Evolutionary conservation across 1,284 basidiomycete genomes (phyloP).

Genomic region (Austroboletus niveus): DNA sequence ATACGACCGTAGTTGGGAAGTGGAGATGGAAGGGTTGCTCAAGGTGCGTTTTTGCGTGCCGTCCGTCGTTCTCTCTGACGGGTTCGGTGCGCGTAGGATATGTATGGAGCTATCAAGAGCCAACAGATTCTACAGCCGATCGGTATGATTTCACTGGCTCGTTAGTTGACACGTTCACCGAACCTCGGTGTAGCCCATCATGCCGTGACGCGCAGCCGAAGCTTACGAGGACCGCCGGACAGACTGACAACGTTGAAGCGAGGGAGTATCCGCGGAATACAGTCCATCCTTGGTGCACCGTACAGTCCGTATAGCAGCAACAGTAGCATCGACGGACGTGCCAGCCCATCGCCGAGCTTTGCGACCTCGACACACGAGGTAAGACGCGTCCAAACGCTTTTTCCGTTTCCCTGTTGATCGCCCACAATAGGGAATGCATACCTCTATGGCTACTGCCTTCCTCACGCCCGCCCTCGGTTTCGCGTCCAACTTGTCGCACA

Average conservation of each 20-base stretch:
- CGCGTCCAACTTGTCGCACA: slow-evolving; percentile 92
- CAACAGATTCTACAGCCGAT: slow-evolving; percentile 89
- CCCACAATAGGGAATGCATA: slow-evolving; percentile 40
- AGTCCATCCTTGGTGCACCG: slow-evolving; percentile 67
- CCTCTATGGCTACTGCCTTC: slow-evolving; percentile 53
- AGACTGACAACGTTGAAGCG: slow-evolving; percentile 79
- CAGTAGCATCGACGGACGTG: slow-evolving; percentile 78
- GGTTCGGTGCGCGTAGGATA: slow-evolving; percentile 60
- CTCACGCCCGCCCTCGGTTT: slow-evolving; percentile 87
- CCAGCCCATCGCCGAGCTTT: slow-evolving; percentile 76
- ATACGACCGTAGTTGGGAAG: slow-evolving; percentile 75
- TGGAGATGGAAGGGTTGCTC: slow-evolving; percentile 80
- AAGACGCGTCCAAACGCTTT: slow-evolving; percentile 19
- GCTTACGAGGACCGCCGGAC: slow-evolving; percentile 64
- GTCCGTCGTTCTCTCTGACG: slow-evolving; percentile 4
- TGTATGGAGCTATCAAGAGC: slow-evolving; percentile 88
- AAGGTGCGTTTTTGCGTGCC: slow-evolving; percentile 52
- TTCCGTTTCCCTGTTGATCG: slow-evolving; percentile 11
- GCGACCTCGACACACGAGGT: slow-evolving; percentile 84
- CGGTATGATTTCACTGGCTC: slow-evolving; percentile 39
- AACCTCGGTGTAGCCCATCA: slow-evolving; percentile 48
- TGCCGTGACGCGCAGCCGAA: slow-evolving; percentile 56
- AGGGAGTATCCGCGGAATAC: slow-evolving; percentile 84
- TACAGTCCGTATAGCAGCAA: slow-evolving; percentile 77
- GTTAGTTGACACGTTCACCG: slow-evolving; percentile 54